Base-by-base conservation (phyloP, 2,329 filamentous ascomycete species). In the Aspergillus sp. region DNA sequence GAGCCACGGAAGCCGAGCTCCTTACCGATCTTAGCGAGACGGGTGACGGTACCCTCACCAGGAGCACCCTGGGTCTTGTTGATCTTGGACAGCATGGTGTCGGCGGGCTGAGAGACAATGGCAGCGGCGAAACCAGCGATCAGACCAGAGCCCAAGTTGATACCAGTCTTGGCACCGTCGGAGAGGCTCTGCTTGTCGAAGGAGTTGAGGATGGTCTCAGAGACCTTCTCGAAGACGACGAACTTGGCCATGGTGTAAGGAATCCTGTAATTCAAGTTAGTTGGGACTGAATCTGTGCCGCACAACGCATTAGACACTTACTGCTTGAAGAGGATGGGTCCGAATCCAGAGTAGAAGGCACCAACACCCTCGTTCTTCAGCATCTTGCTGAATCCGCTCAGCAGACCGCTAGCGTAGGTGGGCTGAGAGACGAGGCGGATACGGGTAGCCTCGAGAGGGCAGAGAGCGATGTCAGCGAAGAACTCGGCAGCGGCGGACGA, bases 201-300 rank as follows among this genome's bases (percentile, higher is more conserved):
- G 42, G 64, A 51, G 58, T 73, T 69, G 79, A 83, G 91, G 75
- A 87, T 70, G 57, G 77, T 62, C 76, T 93, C 88, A 60, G 82
- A 76, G 60, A 89, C 86, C 80, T 91, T 91, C 76, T 94, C 88
- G 81, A 82, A 93, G 62, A 90, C 88, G 72, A 91, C 88, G 76
- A 94, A 94, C 79, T 94, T 94, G 80, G 88, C 78, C 85, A 93
- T 90, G 71, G 88, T 94, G 78, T 94, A 94, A 54, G 88, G 88
- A 60, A 94, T 83, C 79, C 85, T 88, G 54, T 5, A 19, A 19
- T 19, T 19, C 19, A 19, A 19, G 37, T 7, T 31, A 27, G 37
- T 51, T 43, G 53, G 45, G 12, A 30, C 28, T 7, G 12, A 33
- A 7, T 32, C 31, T 11, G 19, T 19, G 19, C 19, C 19, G 19